Base-by-base conservation (phyloP, 2,329 filamentous ascomycete genomes). In the Ophiocordyceps robertsii region DNA sequence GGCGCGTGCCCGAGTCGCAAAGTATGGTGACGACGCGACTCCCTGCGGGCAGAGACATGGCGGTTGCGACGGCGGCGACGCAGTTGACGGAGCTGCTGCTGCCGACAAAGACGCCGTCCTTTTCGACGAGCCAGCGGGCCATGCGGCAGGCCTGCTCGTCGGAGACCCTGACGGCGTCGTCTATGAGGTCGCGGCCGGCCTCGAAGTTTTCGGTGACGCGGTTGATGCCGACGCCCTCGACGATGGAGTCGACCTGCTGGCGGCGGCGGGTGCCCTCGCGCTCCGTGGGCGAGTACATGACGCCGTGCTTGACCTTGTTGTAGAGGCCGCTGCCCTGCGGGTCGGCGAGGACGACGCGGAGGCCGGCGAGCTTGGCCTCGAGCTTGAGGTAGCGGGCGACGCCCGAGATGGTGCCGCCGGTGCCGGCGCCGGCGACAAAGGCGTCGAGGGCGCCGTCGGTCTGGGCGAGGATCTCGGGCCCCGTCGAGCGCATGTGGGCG, bases 61-160 rank as follows among this genome's bases (percentile, higher is more conserved):
- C 84, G 4, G 81, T 70, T 40, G 72, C 72, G 10, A 84, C 80
- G 19, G 85, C 83, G 5, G 84, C 86, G 36, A 85, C 83, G 71
- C 89, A 95, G 60, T 98, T 98, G 41, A 98, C 90, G n/a, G 89
- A 84, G 61, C 84, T 95, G 59, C 87, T 95, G 59, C 89, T 95
- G 9, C 92, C 93, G 35, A 89, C 72, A 55, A 98, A 98, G 42
- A 98, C 80, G 8, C 92, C 92, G 60, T 98, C 92, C 49, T 89
- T 83, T 64, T 96, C 89, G 9, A 95, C 90, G 35, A 98, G 66
- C 87, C 88, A 96, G 48, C 86, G 72, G n/a, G 90, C 92, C 92
- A 98, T 98, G 43, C 73, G 74, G 58, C 85, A 79, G 12, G 92
- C 92, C 67, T 98, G 89, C 40, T 79, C 76, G 61, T 98, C 93